These are phyloP conservation scores for Fomitopsis pulvina DNA, from an alignment of 768 basidiomycete genomes.

Conservation along the genomic window DNA sequence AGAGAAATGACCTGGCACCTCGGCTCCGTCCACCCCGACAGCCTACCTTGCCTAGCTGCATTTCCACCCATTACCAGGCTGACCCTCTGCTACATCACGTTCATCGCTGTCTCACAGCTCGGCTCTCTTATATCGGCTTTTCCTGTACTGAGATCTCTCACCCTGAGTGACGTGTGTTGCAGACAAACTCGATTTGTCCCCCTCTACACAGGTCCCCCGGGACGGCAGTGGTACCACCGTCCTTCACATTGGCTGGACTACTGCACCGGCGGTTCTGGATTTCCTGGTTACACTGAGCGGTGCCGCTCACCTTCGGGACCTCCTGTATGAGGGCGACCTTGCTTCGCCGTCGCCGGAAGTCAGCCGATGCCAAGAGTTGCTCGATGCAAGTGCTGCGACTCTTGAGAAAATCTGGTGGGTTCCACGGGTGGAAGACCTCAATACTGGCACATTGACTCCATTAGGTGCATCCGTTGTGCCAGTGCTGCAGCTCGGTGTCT, in stretches of 20 bases:
- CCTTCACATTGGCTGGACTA: neutral
- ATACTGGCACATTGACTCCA: neutral
- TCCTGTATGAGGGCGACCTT: neutral
- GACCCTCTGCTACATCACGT: neutral
- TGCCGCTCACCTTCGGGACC: neutral
- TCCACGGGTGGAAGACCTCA: no score
- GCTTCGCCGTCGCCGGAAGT: neutral
- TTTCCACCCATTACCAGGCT: neutral
- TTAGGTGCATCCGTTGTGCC: neutral
- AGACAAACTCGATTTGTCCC: neutral
- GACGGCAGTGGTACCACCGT: neutral
- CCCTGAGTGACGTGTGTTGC: neutral
- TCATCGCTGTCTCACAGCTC: neutral
- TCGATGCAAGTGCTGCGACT: neutral
- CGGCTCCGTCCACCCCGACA: neutral
- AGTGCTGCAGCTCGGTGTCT: neutral
- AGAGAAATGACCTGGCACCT: neutral
- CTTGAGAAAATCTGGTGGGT: neutral
- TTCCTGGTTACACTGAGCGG: neutral
- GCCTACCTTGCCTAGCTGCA: neutral
- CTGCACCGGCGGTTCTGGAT: neutral
- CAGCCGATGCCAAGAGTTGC: neutral
- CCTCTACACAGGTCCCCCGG: neutral
- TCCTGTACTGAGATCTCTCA: neutral
- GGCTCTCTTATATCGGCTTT: neutral